Base-by-base conservation (phyloP, 2,329 filamentous ascomycete genomes). In the Fusarium liriodendri region DNA sequence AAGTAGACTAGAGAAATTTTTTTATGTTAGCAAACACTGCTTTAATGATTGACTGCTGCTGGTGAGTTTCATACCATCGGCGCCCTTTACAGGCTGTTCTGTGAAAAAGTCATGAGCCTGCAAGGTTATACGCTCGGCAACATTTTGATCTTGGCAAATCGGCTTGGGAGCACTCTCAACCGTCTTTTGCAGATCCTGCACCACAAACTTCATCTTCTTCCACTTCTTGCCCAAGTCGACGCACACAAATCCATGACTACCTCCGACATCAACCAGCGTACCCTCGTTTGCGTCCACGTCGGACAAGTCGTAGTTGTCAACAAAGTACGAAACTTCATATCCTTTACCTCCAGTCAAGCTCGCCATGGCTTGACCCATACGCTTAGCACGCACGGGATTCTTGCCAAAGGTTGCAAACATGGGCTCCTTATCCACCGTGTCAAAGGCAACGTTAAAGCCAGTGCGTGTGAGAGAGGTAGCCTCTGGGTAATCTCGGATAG, bases 181-280 rank as follows among this genome's bases (percentile, higher is more conserved):
- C 18, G 85, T 88, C 72, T 83, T 85, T n/a, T 80, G 79, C 32
- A 89, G 80, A 71, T 90, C 89, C 76, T 90, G 87, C 27, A 90
- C 89, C 16, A 90, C 80, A 76, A 90, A 90, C 54, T 82, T 84
- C 73, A 90, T 84, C 42, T 86, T 83, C 55, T 83, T 83, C 80
- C 86, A 89, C 64, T 79, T 80, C 69, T 83, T 82, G 2, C 88
- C 90, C 50, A 92, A 81, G 5, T 86, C 87, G n/a, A 88, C 83
- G 55, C 84, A 86, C n/a, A 88, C 86, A 55, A 89, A 88, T 0
- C 90, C 90, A 62, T 88, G 87, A 20, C 87, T 88, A 3, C 90
- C 90, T 11, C 90, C 90, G 16, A 90, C 75, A 64, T 92, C 89
- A 6, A 92, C 88, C 42, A 92, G 80, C 0, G 84, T 88, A 4